Evolutionary conservation across 2,329 filamentous ascomycete genomes (phyloP).

Genomic region (Escovopsis sp.): DNA sequence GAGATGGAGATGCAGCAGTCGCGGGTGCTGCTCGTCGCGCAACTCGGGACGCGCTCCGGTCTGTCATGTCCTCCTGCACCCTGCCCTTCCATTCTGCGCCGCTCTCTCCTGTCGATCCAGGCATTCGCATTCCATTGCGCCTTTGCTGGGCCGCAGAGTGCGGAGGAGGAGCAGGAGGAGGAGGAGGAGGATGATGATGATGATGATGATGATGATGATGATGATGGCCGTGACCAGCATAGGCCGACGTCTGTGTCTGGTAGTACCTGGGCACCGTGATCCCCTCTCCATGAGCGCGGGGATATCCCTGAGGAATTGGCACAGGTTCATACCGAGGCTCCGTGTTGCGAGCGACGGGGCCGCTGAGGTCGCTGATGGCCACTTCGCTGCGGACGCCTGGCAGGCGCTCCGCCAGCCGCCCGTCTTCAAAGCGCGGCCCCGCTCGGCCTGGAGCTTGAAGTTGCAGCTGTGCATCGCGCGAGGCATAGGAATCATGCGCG

Average conservation of each 20-base stretch:
- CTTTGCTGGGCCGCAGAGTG: neutral
- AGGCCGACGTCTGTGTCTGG: conserved; percentile 6
- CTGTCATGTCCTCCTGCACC: neutral
- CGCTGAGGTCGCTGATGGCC: too few species aligned
- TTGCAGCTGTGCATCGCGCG: neutral
- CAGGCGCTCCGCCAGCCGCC: too few species aligned
- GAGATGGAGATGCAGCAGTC: neutral
- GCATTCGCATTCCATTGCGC: too few species aligned
- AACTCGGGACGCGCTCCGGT: neutral
- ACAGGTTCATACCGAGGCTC: conserved; percentile 24
- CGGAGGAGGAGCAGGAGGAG: neutral
- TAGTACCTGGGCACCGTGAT: conserved; percentile 16
- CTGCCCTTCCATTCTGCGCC: neutral
- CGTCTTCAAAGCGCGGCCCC: too few species aligned
- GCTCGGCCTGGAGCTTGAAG: neutral
- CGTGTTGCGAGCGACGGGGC: neutral
- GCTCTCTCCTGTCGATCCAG: neutral
- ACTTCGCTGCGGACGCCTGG: too few species aligned
- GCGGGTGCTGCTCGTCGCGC: neutral
- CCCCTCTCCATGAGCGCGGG: conserved; percentile 23
- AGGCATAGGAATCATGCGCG: neutral
- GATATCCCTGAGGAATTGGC: conserved; percentile 23
- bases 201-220: conserved; percentile 6
- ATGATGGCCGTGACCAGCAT: conserved; percentile 2
- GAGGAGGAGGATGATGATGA: neutral